These are phyloP conservation scores for Auriscalpium vulgare DNA, from an alignment of 768 basidiomycete species.

Conservation along the genomic window DNA sequence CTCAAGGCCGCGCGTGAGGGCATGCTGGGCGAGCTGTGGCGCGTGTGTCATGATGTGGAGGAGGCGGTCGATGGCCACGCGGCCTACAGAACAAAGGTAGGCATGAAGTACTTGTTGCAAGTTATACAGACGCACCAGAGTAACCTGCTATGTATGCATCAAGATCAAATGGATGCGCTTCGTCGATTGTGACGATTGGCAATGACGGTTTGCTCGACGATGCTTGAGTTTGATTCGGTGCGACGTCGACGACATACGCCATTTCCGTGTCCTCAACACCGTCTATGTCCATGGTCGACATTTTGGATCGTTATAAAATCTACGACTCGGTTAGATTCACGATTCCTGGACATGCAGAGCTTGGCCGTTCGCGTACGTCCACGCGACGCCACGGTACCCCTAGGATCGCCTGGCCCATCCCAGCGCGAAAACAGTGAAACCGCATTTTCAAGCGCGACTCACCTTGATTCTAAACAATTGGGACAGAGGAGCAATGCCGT, in stretches of 20 bases:
- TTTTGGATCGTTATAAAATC: neutral
- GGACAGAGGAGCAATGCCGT: no score
- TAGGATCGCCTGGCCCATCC: no score
- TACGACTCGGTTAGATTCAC: no score
- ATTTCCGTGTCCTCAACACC: constrained; percentile 9
- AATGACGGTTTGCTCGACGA: constrained; percentile 2
- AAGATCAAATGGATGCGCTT: constrained; percentile 81
- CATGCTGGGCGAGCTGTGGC: constrained; percentile 64
- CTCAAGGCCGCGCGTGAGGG: constrained; percentile 57
- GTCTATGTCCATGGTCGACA: constrained; percentile 16
- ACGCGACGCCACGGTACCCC: no score
- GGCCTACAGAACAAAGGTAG: constrained; percentile 35
- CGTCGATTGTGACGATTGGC: constrained; percentile 40
- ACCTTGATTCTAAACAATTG: no score
- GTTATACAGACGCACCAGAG: constrained; percentile 42
- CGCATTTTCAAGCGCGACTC: no score
- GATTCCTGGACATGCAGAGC: no score
- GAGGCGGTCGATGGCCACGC: constrained; percentile 68
- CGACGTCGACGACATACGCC: neutral
- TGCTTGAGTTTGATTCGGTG: neutral
- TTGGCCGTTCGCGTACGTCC: no score
- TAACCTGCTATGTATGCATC: constrained; percentile 74
- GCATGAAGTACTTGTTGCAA: neutral
- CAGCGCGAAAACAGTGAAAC: no score
- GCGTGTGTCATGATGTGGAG: constrained; percentile 56